phyloP scores from a whole-genome alignment of 2,329 filamentous ascomycete species.

The Calonectria honghensis region DNA sequence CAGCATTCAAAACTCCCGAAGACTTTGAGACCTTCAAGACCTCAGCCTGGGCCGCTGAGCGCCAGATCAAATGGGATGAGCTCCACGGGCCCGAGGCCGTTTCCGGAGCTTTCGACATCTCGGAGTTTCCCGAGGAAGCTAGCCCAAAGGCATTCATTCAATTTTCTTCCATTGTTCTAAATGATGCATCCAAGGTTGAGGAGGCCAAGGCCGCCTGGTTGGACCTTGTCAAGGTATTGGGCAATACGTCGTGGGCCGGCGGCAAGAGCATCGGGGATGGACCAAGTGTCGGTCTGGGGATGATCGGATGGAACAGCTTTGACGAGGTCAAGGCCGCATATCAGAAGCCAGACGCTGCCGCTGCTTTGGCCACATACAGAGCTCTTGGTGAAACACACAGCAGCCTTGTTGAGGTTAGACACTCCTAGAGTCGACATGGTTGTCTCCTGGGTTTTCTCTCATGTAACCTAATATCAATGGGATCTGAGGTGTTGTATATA shows the following conservation, averaged over 20 bases:
- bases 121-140: slow-evolving; percentile 16
- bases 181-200: background rate
- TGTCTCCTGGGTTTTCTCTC: background rate
- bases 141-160: slow-evolving; percentile 29
- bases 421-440: background rate
- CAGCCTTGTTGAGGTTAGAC: slow-evolving; percentile 22
- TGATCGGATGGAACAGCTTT: slow-evolving; percentile 39
- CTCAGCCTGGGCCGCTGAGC: slow-evolving; percentile 33
- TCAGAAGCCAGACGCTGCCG: slow-evolving; percentile 31
- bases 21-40: slow-evolving; percentile 32
- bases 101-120: slow-evolving; percentile 25
- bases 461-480: background rate
- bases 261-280: slow-evolving; percentile 31
- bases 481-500: background rate
- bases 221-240: slow-evolving; percentile 19
- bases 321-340: slow-evolving; percentile 36
- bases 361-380: slow-evolving; percentile 30
- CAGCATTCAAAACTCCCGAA: slow-evolving; percentile 34
- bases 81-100: background rate
- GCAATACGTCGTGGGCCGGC: slow-evolving; percentile 31
- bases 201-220: slow-evolving; percentile 26
- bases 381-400: slow-evolving; percentile 29
- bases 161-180: slow-evolving; percentile 31
- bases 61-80: background rate
- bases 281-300: slow-evolving; percentile 8